Evolutionary conservation across 768 basidiomycete species (phyloP), one percentile per base, ranked within the genome.

Genomic region (Pulveroboletus ravenelii): DNA sequence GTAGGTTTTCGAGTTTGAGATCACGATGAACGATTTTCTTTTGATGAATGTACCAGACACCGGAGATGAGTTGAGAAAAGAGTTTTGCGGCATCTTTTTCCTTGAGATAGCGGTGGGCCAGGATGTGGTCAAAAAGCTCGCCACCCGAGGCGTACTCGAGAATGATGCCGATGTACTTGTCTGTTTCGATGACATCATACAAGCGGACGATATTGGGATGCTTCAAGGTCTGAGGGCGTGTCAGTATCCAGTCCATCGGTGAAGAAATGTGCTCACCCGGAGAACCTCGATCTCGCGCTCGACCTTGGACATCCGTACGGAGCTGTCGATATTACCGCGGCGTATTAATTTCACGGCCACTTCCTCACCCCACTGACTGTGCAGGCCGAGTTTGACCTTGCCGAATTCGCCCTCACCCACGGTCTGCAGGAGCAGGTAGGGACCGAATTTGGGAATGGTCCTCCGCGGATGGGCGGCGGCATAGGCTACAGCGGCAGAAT

Each of bases 11-110:
- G 57, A 99, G 85, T 73, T 99, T 99, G 70, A 99, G 86, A 72
- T 99, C 95, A 51, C 96, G 91, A 69, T 99, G 96, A 42, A 98
- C 95, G 54, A 99, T 97, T 75, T 96, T 94, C 79, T 97, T 97
- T 71, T 92, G 85, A 72, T 98, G 96, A 50, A 97, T 92, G 72
- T 99, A 99, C 85, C 91, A 92, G 30, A 99, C 96, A 54, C 95
- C 96, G 20, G 93, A 96, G 61, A 99, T 87, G 68, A 99, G 89
- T 70, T 99, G 96, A 15, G 92, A 91, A 67, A 99, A 99, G 36
- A 99, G 85, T 67, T 89, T 93, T 57, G 89, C 84, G 1, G 96
- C 96, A 63, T 97, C 93, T 56, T 82, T 82, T 69, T 98, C 96
- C 58, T 88, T 86, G 60, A 99, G 84, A 69, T 95, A 96, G 37